Evolutionary conservation across 2,329 filamentous ascomycete species (phyloP).

Genomic region (Parastagonospora nodorum): DNA sequence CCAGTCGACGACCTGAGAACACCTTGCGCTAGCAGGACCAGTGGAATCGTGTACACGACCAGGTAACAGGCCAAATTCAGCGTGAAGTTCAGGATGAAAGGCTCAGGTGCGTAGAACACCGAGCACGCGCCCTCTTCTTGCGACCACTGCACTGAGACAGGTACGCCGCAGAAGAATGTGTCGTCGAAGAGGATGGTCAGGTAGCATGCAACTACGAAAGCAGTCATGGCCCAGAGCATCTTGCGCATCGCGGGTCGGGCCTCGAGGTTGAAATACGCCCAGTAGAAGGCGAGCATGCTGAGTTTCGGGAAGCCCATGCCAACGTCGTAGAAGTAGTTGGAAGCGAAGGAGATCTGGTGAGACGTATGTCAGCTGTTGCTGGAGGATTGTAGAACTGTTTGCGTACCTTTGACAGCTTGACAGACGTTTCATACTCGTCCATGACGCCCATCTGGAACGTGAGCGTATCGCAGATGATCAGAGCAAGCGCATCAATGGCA

Average conservation of each 20-base stretch:
- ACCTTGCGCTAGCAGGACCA: constrained; percentile 14
- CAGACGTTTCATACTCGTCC: constrained; percentile 22
- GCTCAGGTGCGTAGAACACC: constrained; percentile 28
- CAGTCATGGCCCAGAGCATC: constrained; percentile 26
- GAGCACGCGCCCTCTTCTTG: constrained; percentile 29
- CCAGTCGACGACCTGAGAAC: constrained; percentile 13
- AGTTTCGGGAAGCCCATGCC: constrained; percentile 32
- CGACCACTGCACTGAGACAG: constrained; percentile 25
- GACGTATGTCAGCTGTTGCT: background rate
- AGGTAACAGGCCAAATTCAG: constrained; percentile 28
- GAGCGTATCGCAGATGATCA: constrained; percentile 26
- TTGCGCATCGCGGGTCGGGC: constrained; percentile 23
- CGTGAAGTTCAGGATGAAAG: constrained; percentile 32
- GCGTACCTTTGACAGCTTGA: constrained; percentile 23
- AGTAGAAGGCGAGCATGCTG: constrained; percentile 32
- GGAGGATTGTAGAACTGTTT: background rate
- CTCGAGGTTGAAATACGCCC: constrained; percentile 25
- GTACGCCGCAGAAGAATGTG: constrained; percentile 26
- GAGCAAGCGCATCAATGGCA: constrained; percentile 3
- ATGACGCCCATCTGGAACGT: constrained; percentile 24
- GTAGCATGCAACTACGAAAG: constrained; percentile 24
- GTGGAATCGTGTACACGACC: constrained; percentile 20
- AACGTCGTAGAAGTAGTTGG: constrained; percentile 32
- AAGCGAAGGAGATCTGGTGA: constrained; percentile 25
- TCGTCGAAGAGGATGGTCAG: constrained; percentile 27